A percentile compares a stretch with the other conserved stretches of the same genome.
Conservation (phyloP, 352 stramenopile species). For the Phytophthora litchii region DNA sequence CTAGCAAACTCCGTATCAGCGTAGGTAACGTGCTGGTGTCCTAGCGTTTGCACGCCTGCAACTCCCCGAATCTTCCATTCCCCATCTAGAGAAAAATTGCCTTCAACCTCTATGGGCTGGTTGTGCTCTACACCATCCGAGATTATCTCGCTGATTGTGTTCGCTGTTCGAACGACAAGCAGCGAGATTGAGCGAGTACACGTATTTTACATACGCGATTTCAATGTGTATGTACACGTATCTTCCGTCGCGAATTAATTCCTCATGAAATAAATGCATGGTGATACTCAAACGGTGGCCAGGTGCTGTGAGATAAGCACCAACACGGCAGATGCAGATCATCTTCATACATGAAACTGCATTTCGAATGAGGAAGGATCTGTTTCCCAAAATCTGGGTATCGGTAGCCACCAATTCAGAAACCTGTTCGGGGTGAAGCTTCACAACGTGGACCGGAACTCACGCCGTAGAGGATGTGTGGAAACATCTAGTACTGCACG, state of each 20-base stretch:
- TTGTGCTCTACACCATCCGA: slow-evolving; percentile 23
- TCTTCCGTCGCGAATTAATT: not conserved
- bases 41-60: slow-evolving; percentile 13
- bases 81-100: slow-evolving; percentile 32
- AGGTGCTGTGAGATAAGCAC: not conserved
- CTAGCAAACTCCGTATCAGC: slow-evolving; percentile 5
- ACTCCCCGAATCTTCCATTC: slow-evolving; percentile 19
- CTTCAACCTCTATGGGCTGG: slow-evolving; percentile 5
- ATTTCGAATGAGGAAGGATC: not conserved
- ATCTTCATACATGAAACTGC: too few relatives aligned
- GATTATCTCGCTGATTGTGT: slow-evolving; percentile 13
- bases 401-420: too few relatives aligned
- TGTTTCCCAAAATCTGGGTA: slow-evolving; percentile 1
- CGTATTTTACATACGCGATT: too few relatives aligned
- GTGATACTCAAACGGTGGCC: too few relatives aligned
- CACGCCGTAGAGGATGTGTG: too few relatives aligned
- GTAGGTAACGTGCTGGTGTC: not conserved
- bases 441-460: too few relatives aligned
- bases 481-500: too few relatives aligned
- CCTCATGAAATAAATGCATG: too few relatives aligned
- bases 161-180: slow-evolving; percentile 9
- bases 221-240: too few relatives aligned
- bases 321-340: too few relatives aligned
- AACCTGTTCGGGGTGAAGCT: too few relatives aligned
- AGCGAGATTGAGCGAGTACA: slow-evolving; percentile 5